phyloP scores from a whole-genome alignment of 1,284 basidiomycete species.

The Cryptococcus hybrid region DNA sequence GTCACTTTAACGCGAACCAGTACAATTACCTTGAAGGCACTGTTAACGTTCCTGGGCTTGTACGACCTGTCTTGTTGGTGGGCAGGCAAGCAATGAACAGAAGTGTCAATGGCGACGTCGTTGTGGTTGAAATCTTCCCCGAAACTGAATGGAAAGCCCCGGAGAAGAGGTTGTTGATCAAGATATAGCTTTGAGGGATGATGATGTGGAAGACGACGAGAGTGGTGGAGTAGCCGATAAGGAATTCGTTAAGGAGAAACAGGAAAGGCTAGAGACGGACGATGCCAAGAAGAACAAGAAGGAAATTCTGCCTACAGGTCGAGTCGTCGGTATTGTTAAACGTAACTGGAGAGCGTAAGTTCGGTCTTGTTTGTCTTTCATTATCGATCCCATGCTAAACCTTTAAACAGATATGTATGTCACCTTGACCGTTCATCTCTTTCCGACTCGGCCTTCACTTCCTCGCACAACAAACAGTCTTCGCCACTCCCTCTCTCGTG shows the following conservation, averaged over 20 bases:
- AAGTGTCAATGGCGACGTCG: slow-evolving; percentile 88
- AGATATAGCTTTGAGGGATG: slow-evolving; percentile 83
- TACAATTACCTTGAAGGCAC: slow-evolving; percentile 97
- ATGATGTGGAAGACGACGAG: slow-evolving; percentile 73
- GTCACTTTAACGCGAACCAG: slow-evolving; percentile 91
- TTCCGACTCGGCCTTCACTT: slow-evolving; percentile 71
- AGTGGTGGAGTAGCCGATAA: slow-evolving; percentile 49
- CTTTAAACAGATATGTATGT: slow-evolving; percentile 72
- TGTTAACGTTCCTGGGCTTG: slow-evolving; percentile 69
- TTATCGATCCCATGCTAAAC: slow-evolving; percentile 1
- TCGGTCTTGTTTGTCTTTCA: background rate
- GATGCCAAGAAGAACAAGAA: slow-evolving; percentile 49
- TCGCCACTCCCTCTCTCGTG: slow-evolving; percentile 92
- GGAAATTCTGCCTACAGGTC: slow-evolving; percentile 75
- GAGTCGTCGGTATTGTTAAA: slow-evolving; percentile 87
- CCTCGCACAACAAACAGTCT: slow-evolving; percentile 88
- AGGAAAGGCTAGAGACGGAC: slow-evolving; percentile 39
- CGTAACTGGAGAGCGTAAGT: slow-evolving; percentile 90
- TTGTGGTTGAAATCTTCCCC: slow-evolving; percentile 85
- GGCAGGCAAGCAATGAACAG: slow-evolving; percentile 96
- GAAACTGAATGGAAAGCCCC: slow-evolving; percentile 92
- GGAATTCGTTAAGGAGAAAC: slow-evolving; percentile 34
- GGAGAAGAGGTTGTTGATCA: slow-evolving; percentile 92
- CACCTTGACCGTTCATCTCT: slow-evolving; percentile 90
- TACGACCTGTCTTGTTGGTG: slow-evolving; percentile 77